Conservation (phyloP, 2,329 filamentous ascomycete genomes). For the Geosmithia putterillii region DNA sequence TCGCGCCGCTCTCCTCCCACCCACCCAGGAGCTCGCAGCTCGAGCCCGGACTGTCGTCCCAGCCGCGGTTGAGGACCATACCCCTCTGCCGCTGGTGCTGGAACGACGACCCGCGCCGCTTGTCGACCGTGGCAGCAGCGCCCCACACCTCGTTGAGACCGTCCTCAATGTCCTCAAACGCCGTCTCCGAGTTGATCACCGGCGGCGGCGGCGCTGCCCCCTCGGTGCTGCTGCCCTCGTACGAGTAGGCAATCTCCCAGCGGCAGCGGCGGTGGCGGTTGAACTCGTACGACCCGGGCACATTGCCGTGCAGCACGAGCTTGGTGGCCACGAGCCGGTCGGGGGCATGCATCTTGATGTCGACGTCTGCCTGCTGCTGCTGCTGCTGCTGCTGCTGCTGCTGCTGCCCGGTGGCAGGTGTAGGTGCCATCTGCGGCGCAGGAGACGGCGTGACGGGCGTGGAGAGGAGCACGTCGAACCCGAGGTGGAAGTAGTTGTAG, state of each 20-base stretch:
- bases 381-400: constrained; percentile 8
- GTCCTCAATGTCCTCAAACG: constrained; percentile 61
- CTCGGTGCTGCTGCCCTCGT: constrained; percentile 26
- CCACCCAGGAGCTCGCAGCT: constrained; percentile 76
- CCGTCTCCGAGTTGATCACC: constrained; percentile 59
- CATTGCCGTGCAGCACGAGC: constrained; percentile 85
- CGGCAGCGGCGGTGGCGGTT: constrained; percentile 84
- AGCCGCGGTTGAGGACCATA: constrained; percentile 88
- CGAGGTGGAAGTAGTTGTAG: constrained; percentile 94
- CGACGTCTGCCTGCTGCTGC: too few species aligned
- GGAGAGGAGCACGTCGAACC: constrained; percentile 89
- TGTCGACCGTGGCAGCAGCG: constrained; percentile 7
- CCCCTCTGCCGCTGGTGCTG: constrained; percentile 40
- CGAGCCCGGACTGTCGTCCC: constrained; percentile 83
- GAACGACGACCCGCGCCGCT: neutral
- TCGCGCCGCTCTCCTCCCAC: constrained; percentile 64
- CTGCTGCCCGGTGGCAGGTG: constrained; percentile 15
- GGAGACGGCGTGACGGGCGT: constrained; percentile 55
- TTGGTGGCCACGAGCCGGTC: constrained; percentile 78
- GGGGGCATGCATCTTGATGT: constrained; percentile 28
- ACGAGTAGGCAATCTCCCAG: constrained; percentile 62
- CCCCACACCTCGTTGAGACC: constrained; percentile 56
- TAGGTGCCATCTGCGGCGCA: constrained; percentile 36
- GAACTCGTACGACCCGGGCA: constrained; percentile 92
- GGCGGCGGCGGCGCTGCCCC: too few species aligned